phyloP scores from a whole-genome alignment of 805 yeast species.

The Lachancea sp. region DNA sequence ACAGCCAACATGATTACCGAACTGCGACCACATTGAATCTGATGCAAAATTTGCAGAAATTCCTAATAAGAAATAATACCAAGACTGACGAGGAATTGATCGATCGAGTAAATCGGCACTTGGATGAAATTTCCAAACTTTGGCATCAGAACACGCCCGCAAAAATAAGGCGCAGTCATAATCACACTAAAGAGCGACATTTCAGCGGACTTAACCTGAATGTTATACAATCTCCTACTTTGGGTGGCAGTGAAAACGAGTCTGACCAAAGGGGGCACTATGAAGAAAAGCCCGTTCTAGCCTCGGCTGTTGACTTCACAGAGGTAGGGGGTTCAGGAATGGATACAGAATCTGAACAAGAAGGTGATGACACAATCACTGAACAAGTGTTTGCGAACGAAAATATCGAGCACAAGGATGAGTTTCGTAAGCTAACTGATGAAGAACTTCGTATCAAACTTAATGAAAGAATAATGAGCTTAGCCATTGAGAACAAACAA shows the following conservation, averaged over 20 bases:
- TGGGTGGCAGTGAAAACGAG: constrained; percentile 6
- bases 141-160: constrained; percentile 1
- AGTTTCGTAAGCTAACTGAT: constrained; percentile 18
- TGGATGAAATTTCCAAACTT: constrained; percentile 2
- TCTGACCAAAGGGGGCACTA: background rate
- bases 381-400: constrained; percentile 4
- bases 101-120: background rate
- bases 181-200: background rate
- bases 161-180: no score
- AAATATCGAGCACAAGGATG: constrained; percentile 6
- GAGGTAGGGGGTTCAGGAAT: constrained; percentile 13
- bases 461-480: constrained; percentile 23
- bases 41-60: constrained; percentile 6
- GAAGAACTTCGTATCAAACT: constrained; percentile 25
- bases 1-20: background rate
- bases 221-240: constrained; percentile 14
- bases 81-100: constrained; percentile 1
- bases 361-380: constrained; percentile 5
- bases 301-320: constrained; percentile 12
- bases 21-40: constrained; percentile 3
- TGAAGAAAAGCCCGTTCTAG: background rate
- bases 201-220: constrained; percentile 20
- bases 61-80: background rate
- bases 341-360: constrained; percentile 11
- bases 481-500: constrained; percentile 29